Evolutionary conservation across 345 rosid species (phyloP).

Genomic region (Limnanthes douglasii): DNA sequence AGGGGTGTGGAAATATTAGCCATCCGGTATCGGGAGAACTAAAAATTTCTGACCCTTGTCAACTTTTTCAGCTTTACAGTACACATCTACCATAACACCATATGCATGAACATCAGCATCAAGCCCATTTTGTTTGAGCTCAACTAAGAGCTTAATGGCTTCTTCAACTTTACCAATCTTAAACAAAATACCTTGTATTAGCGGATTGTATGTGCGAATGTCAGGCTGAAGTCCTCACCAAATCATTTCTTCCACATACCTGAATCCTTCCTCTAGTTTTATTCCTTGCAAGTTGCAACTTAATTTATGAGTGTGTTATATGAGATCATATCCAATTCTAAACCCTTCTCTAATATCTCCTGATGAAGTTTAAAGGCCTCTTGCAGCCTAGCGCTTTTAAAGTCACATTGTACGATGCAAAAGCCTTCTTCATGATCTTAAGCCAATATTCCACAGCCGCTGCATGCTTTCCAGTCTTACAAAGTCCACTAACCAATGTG

Average conservation of each 20-base stretch:
- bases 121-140: slow-evolving; percentile 29
- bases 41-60: slow-evolving; percentile 52
- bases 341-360: slow-evolving; percentile 34
- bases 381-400: slow-evolving; percentile 51
- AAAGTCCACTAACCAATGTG: slow-evolving; percentile 37
- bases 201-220: slow-evolving; percentile 37
- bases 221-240: slow-evolving; percentile 48
- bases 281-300: slow-evolving; percentile 32
- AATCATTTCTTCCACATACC: slow-evolving; percentile 51
- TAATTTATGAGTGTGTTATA: slow-evolving; percentile 48
- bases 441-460: slow-evolving; percentile 55
- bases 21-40: too few species aligned
- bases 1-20: too few species aligned
- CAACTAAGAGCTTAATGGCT: slow-evolving; percentile 45
- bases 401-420: slow-evolving; percentile 26
- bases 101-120: slow-evolving; percentile 40
- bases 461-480: slow-evolving; percentile 36
- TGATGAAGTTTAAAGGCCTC: slow-evolving; percentile 39
- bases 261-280: slow-evolving; percentile 39
- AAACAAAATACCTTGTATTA: slow-evolving; percentile 42
- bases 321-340: slow-evolving; percentile 35
- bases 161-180: slow-evolving; percentile 39
- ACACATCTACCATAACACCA: slow-evolving; percentile 61
- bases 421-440: slow-evolving; percentile 27
- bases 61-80: slow-evolving; percentile 45